Base-by-base conservation (phyloP, 495 filamentous ascomycete species). In the Pyronema omphalodes region DNA sequence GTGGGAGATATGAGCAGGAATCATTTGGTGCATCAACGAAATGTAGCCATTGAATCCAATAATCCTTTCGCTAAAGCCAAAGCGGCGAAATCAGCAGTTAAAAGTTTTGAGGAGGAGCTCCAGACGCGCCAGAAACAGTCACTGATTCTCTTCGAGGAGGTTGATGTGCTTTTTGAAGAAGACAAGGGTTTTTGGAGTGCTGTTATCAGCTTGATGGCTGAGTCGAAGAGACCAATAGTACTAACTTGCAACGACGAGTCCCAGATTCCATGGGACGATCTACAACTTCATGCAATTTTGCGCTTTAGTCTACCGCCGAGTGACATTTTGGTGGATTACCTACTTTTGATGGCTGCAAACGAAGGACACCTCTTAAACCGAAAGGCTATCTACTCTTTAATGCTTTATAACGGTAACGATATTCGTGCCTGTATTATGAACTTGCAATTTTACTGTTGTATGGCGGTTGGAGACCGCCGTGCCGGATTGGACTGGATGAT, bases 1-100 rank as follows among this genome's bases (percentile, higher is more conserved):
- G 85, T 99, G 14, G 93, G 91, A 4, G 87, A 96, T 65, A 95
- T 96, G 93, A 88, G 86, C 11, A 78, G 78, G 55, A 96, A 96
- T 59, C 93, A 99, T 67, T 77, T 91, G 3, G 89, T 96, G 37
- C 78, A 78, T 54, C 74, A 77, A 60, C 41, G 48, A 49, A 68
- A 55, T 55, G 45, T 47, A 0, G 39, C 50, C 15, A 66, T 70
- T 29, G 71, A 77, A 37, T 87, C 78, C 44, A 76, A 94, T 74
- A 81, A 73, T 45, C 72, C 82, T 1, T 95, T 96, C 66, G 93
- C 95, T 73, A 69, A 54, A 58, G 44, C 37, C 15, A 60, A 55
- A 15, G 45, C 53, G 29, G 48, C 58, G 15, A 58, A 60, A 15
- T 37, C 55, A 23, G 17, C 57, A 23, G 35, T 14, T n/a, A 14